phyloP scores from a whole-genome alignment of 2,329 filamentous ascomycete genomes.

The Cladophialophora bantiana region DNA sequence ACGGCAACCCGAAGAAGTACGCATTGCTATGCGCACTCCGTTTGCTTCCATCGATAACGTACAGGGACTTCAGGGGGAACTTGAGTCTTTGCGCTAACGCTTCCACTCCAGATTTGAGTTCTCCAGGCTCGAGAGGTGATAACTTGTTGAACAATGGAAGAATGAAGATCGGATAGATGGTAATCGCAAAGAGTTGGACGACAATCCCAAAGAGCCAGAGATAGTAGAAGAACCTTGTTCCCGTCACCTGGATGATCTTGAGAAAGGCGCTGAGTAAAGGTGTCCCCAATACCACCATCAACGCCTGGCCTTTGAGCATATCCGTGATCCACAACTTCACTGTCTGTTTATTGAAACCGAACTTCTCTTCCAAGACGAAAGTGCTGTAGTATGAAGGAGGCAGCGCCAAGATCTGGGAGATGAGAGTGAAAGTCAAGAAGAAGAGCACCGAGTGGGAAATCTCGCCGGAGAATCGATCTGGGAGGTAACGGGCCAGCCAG shows the following conservation, averaged over 20 bases:
- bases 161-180: constrained; percentile 93
- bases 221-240: constrained; percentile 96
- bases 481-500: constrained; percentile 75
- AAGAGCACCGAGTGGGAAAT: constrained; percentile 94
- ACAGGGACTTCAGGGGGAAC: constrained; percentile 90
- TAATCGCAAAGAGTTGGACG: constrained; percentile 93
- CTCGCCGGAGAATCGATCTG: constrained; percentile 82
- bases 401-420: constrained; percentile 79
- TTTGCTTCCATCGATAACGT: constrained; percentile 94
- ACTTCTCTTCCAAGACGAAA: constrained; percentile 95
- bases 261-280: constrained; percentile 92
- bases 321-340: constrained; percentile 85
- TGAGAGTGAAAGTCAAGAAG: constrained; percentile 82
- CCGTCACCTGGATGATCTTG: constrained; percentile 91
- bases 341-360: constrained; percentile 99
- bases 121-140: constrained; percentile 84
- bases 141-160: constrained; percentile 98
- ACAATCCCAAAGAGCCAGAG: constrained; percentile 91
- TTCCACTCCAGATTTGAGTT: constrained; percentile 88
- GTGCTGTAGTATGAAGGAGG: constrained; percentile 89
- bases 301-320: constrained; percentile 86
- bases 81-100: constrained; percentile 80
- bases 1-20: constrained; percentile 96
- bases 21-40: constrained; percentile 87
- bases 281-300: constrained; percentile 79